Conservation (phyloP, 2,329 filamentous ascomycete species). For the Fusarium cyanostomum region DNA sequence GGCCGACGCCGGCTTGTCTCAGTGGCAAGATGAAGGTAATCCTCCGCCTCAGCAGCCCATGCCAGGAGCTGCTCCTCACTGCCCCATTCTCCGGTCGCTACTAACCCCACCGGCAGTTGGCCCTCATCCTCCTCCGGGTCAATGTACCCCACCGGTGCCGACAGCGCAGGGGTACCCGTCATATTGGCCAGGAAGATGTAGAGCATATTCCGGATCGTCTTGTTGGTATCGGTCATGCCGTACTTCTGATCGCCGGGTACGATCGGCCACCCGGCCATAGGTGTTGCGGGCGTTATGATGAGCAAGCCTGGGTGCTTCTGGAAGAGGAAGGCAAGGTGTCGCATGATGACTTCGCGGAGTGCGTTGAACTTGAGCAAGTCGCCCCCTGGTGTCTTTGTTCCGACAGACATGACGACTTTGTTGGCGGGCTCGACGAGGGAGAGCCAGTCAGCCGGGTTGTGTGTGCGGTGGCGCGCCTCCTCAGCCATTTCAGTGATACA, state of each 20-base stretch:
- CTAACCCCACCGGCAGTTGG: constrained; percentile 67
- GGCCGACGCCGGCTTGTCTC: constrained; percentile 61
- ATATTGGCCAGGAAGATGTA: constrained; percentile 90
- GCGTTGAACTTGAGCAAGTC: constrained; percentile 80
- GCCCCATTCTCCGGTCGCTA: constrained; percentile 75
- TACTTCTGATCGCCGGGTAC: constrained; percentile 67
- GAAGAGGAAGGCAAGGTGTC: constrained; percentile 78
- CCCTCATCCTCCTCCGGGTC: constrained; percentile 66
- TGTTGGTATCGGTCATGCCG: constrained; percentile 79
- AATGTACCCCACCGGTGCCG: constrained; percentile 78
- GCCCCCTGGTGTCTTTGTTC: constrained; percentile 68
- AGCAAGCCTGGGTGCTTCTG: constrained; percentile 76
- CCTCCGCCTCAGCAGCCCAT: constrained; percentile 68
- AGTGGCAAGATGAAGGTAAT: constrained; percentile 60
- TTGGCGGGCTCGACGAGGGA: constrained; percentile 71
- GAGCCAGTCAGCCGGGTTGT: constrained; percentile 60
- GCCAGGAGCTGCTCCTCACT: constrained; percentile 68
- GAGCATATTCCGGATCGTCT: constrained; percentile 79
- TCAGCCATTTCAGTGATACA: constrained; percentile 77
- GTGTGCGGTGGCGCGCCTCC: constrained; percentile 53
- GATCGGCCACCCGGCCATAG: constrained; percentile 78
- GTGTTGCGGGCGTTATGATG: constrained; percentile 80
- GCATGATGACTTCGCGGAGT: constrained; percentile 80
- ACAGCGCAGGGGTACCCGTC: constrained; percentile 78
- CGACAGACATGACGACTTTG: constrained; percentile 74